Evolutionary conservation across 73 alveolate genomes (phyloP).

Genomic region (Paramecium primaurelia): DNA sequence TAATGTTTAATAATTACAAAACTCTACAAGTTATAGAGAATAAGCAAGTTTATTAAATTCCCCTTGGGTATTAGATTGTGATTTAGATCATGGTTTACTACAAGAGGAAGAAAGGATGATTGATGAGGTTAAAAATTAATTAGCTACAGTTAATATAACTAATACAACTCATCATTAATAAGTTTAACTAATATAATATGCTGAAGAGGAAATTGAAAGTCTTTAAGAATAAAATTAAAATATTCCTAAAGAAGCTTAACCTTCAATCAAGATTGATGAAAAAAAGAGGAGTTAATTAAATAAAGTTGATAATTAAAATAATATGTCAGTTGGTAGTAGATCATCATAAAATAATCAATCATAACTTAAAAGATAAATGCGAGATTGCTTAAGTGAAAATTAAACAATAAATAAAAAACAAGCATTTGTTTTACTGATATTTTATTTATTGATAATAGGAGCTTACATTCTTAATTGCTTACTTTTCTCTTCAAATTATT

Average conservation of each 20-base stretch:
- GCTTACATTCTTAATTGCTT: neutral
- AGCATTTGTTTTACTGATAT: neutral
- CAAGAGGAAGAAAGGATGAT: constrained; percentile 29
- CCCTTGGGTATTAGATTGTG: neutral
- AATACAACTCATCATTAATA: neutral
- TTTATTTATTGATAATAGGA: neutral
- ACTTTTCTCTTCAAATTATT: neutral
- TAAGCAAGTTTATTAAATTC: neutral
- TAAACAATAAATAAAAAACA: neutral
- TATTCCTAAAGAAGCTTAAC: neutral
- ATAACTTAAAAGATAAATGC: neutral
- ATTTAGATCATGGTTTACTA: neutral
- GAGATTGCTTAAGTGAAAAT: neutral
- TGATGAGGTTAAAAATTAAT: neutral
- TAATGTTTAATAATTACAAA: neutral
- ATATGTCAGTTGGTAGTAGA: neutral
- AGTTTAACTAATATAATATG: neutral
- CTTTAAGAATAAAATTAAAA: neutral
- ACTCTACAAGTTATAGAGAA: neutral
- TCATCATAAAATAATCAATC: neutral
- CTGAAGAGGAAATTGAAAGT: neutral
- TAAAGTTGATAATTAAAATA: neutral
- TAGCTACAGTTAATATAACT: neutral
- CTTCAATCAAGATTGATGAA: neutral
- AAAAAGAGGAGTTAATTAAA: neutral